These are phyloP conservation scores for Viola odorata DNA, from an alignment of 345 rosid genomes.

Conservation along the genomic window DNA sequence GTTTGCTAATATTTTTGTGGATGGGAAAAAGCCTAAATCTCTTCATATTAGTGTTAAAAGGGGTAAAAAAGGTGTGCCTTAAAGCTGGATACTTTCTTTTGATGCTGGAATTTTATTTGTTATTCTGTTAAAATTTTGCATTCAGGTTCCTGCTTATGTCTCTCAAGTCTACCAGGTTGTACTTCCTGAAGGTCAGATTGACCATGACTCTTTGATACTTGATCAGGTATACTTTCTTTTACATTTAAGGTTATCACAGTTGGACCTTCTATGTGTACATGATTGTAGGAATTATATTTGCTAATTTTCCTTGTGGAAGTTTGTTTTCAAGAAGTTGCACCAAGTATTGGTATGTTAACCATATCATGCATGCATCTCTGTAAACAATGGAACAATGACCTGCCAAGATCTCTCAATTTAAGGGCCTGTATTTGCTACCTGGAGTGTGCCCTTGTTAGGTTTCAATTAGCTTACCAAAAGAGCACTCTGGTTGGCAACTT, in stretches of 20 bases:
- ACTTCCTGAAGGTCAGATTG: conserved; percentile 70
- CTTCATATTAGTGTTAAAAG: too few species aligned
- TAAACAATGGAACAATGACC: neutral
- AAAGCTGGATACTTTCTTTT: too few species aligned
- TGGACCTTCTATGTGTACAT: too few species aligned
- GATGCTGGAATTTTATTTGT: too few species aligned
- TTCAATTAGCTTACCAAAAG: too few species aligned
- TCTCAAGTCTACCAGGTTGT: conserved; percentile 82
- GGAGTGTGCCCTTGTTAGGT: too few species aligned
- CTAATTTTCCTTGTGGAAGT: neutral
- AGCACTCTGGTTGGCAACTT: neutral
- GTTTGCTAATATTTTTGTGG: too few species aligned
- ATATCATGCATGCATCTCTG: too few species aligned
- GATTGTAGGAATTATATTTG: conserved; percentile 2
- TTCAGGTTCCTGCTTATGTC: conserved; percentile 88
- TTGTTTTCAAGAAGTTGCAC: neutral
- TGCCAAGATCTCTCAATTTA: neutral
- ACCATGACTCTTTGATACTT: conserved; percentile 57
- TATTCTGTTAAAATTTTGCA: conserved; percentile 2
- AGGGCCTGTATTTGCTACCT: neutral
- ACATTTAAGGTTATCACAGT: too few species aligned
- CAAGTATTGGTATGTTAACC: neutral
- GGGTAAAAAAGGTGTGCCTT: too few species aligned
- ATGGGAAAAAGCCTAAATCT: too few species aligned
- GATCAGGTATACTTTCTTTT: conserved; percentile 61